Evolutionary conservation across 768 basidiomycete species (phyloP).

Genomic region (Lentinus tigrinus): DNA sequence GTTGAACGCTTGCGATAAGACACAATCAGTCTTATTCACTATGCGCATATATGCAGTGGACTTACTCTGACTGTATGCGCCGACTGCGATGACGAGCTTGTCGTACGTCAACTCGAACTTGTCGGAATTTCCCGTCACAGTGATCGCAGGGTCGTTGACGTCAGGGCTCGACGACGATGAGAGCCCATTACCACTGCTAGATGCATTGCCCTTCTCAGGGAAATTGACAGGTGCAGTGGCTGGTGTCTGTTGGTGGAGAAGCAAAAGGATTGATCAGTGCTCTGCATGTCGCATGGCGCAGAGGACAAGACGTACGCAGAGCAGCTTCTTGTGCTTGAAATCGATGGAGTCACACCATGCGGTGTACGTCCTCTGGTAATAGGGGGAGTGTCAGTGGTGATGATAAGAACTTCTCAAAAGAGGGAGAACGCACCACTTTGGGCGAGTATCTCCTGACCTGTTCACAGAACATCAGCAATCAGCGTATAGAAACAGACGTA

Average conservation of each 20-base stretch:
- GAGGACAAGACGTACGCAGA: constrained; percentile 48
- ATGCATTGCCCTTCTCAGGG: constrained; percentile 4
- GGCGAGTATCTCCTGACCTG: constrained; percentile 29
- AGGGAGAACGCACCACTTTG: constrained; percentile 21
- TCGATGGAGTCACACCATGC: constrained; percentile 79
- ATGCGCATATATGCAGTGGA: background rate
- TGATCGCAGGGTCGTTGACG: constrained; percentile 16
- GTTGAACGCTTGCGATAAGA: constrained; percentile 49
- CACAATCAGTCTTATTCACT: background rate
- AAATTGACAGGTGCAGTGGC: constrained; percentile 49
- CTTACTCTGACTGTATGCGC: constrained; percentile 80
- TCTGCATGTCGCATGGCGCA: background rate
- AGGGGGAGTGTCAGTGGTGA: background rate
- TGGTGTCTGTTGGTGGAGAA: constrained; percentile 46
- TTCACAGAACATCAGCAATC: background rate
- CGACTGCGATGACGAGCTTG: constrained; percentile 81
- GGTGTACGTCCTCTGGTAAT: constrained; percentile 56
- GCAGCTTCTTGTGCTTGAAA: constrained; percentile 55
- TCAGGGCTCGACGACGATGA: constrained; percentile 15
- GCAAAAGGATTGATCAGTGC: background rate
- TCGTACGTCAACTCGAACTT: constrained; percentile 69
- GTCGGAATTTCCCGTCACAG: constrained; percentile 7
- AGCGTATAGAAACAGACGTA: background rate
- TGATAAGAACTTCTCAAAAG: background rate
- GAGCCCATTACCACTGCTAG: too few relatives aligned